phyloP scores from a whole-genome alignment of 345 rosid genomes.

The Leavenworthia alabamica region DNA sequence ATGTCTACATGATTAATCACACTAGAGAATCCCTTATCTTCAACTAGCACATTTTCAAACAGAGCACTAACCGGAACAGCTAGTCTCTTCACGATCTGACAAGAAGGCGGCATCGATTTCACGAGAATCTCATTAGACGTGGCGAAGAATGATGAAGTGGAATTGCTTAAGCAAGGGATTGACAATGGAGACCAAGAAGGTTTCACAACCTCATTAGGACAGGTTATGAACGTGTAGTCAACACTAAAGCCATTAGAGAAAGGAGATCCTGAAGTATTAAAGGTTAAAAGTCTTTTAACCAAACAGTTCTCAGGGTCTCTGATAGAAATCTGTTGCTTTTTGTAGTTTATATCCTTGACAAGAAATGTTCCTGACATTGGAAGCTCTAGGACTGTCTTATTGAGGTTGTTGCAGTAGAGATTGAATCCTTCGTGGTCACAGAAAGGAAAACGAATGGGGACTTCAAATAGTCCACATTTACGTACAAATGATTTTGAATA shows the following conservation, averaged over 20 bases:
- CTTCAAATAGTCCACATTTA: conserved; percentile 21
- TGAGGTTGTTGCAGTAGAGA: conserved; percentile 35
- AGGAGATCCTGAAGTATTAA: conserved; percentile 54
- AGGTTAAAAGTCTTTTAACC: conserved; percentile 39
- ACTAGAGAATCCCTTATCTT: conserved; percentile 15
- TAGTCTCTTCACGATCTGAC: conserved; percentile 26
- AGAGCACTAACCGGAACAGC: conserved; percentile 30
- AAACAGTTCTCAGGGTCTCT: conserved; percentile 50
- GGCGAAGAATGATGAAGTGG: conserved; percentile 48
- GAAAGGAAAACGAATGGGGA: conserved; percentile 59
- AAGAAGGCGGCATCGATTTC: conserved; percentile 26
- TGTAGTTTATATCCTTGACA: conserved; percentile 44
- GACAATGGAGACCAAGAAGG: conserved; percentile 19
- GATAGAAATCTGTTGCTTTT: conserved; percentile 39
- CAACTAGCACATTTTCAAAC: not conserved
- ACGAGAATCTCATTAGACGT: conserved; percentile 28
- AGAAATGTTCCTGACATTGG: conserved; percentile 48
- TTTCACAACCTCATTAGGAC: conserved; percentile 35
- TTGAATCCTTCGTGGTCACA: conserved; percentile 51
- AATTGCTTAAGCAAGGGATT: conserved; percentile 52
- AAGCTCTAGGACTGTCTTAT: conserved; percentile 35
- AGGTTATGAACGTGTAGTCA: conserved; percentile 55
- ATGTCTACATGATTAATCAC: conserved; percentile 28
- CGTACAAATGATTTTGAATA: not conserved
- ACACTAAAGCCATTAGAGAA: conserved; percentile 30